Conservation (phyloP, 495 filamentous ascomycete genomes). For the Aspergillus olivimuriae region DNA sequence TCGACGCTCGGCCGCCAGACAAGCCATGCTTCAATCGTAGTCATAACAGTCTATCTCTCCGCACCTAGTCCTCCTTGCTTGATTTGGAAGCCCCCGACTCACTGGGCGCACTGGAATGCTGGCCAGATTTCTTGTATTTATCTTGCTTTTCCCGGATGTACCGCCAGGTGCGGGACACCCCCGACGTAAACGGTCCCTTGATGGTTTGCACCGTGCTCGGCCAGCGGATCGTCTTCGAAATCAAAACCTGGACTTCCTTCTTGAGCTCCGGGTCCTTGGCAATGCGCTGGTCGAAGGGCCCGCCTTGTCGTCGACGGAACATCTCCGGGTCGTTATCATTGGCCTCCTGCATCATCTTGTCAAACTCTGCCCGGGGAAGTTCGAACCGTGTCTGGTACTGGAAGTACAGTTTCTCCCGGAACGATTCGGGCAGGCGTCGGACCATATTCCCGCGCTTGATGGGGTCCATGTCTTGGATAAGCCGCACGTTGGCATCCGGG, state of each 20-base stretch:
- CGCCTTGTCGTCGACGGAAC: slow-evolving; percentile 68
- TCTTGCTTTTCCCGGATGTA: slow-evolving; percentile 81
- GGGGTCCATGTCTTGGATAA: slow-evolving; percentile 88
- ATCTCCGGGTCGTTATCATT: slow-evolving; percentile 56
- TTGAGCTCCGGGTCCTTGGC: slow-evolving; percentile 62
- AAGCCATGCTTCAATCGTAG: neutral
- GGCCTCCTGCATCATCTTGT: slow-evolving; percentile 73
- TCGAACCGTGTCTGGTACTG: slow-evolving; percentile 84
- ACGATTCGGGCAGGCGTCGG: slow-evolving; percentile 77
- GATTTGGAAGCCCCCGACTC: slow-evolving; percentile 8
- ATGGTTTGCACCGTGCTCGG: slow-evolving; percentile 77
- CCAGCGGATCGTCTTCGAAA: slow-evolving; percentile 85
- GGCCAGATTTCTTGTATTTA: slow-evolving; percentile 47
- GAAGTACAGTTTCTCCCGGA: slow-evolving; percentile 86
- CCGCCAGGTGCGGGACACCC: slow-evolving; percentile 56
- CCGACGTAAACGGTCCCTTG: slow-evolving; percentile 75
- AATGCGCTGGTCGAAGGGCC: slow-evolving; percentile 79
- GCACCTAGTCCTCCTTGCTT: slow-evolving; percentile 21
- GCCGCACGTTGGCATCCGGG: slow-evolving; percentile 48
- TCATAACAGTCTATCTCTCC: neutral
- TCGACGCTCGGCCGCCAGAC: neutral
- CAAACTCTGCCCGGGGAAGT: slow-evolving; percentile 77
- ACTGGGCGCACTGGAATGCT: slow-evolving; percentile 12
- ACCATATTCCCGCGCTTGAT: slow-evolving; percentile 92
- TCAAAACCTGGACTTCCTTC: slow-evolving; percentile 60